A percentile compares a stretch with the other conserved stretches of the same genome.
Evolutionary conservation across 2,329 filamentous ascomycete species (phyloP).

Genomic region (Chrysosporium queenslandicum): DNA sequence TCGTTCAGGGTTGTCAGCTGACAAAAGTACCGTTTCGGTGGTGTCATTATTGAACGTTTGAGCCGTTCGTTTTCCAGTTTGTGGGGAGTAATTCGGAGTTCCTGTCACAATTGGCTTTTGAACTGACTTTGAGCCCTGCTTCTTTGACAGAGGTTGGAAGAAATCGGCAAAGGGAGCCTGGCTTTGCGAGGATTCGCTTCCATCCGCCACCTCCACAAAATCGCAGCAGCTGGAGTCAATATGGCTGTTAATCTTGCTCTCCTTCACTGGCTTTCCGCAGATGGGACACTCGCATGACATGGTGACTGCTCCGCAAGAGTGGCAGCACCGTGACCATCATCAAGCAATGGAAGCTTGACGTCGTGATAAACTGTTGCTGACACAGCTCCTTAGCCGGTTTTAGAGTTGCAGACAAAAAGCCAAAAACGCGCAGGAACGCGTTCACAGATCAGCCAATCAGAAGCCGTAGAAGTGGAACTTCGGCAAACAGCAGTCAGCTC

Average conservation of each 20-base stretch:
- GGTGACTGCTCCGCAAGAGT: constrained; percentile 6
- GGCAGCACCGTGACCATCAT: neutral
- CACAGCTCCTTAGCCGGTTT: neutral
- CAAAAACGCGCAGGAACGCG: neutral
- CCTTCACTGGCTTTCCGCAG: constrained; percentile 60
- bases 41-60: neutral
- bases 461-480: neutral
- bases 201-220: constrained; percentile 46
- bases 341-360: neutral
- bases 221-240: constrained; percentile 72
- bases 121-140: constrained; percentile 2
- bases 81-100: neutral
- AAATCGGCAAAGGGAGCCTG: constrained; percentile 37
- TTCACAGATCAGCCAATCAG: neutral
- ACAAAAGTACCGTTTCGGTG: neutral
- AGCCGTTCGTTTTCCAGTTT: neutral
- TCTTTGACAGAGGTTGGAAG: constrained; percentile 14
- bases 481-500: neutral
- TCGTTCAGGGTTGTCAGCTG: neutral
- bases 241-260: constrained; percentile 74
- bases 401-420: neutral
- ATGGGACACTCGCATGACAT: constrained; percentile 61
- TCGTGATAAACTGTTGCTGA: neutral
- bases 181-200: constrained; percentile 31
- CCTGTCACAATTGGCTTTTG: neutral